phyloP scores from a whole-genome alignment of 2,329 filamentous ascomycete genomes.

The Colletotrichum shisoi region DNA sequence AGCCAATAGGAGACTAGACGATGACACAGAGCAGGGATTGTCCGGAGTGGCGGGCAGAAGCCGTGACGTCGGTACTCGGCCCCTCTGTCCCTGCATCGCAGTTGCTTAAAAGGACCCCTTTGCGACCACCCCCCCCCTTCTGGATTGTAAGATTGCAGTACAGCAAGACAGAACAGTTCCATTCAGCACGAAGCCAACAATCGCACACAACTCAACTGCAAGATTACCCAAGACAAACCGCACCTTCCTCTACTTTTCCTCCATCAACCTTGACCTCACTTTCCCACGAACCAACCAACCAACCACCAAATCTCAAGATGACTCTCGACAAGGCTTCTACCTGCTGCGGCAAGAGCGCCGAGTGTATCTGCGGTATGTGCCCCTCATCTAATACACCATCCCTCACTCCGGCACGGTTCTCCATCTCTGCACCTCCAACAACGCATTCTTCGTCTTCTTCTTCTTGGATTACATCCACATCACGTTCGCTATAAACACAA shows the following conservation, averaged over 20 bases:
- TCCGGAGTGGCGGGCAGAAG: slow-evolving; percentile 12
- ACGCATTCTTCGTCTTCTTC: neutral
- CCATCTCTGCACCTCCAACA: neutral
- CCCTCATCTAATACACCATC: slow-evolving; percentile 6
- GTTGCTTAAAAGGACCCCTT: slow-evolving; percentile 35
- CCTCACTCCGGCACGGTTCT: slow-evolving; percentile 10
- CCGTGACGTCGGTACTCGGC: slow-evolving; percentile 36
- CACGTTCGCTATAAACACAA: slow-evolving; percentile 20
- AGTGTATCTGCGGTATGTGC: slow-evolving; percentile 66
- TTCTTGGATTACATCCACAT: neutral
- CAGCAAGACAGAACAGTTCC: neutral
- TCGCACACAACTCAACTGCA: neutral
- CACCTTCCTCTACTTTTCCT: neutral
- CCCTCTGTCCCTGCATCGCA: slow-evolving; percentile 32
- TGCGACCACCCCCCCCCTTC: neutral
- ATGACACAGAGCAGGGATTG: slow-evolving; percentile 28
- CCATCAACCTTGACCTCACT: neutral
- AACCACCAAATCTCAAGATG: slow-evolving; percentile 43
- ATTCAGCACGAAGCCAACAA: slow-evolving; percentile 1
- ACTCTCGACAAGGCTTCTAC: slow-evolving; percentile 54
- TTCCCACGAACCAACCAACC: slow-evolving; percentile 7
- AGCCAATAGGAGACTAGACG: slow-evolving; percentile 15
- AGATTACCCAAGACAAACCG: neutral
- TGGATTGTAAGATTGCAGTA: neutral
- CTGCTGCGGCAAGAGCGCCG: slow-evolving; percentile 63